phyloP scores from a whole-genome alignment of 2,329 filamentous ascomycete species.

The Colletotrichum coccodes region DNA sequence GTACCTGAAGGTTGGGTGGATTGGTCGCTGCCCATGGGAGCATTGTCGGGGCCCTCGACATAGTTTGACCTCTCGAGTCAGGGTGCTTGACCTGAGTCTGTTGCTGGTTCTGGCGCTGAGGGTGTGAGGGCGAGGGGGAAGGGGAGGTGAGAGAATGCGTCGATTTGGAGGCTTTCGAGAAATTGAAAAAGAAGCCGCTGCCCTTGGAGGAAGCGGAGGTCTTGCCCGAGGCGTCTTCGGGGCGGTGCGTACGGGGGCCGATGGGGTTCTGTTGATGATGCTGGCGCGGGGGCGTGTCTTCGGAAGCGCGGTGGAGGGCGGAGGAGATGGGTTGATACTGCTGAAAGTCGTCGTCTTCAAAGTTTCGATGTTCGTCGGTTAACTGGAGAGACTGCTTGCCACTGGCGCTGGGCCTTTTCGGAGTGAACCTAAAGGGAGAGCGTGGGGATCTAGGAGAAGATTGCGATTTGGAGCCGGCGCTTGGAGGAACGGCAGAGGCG shows the following conservation, averaged over 20 bases:
- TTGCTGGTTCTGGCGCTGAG: constrained; percentile 32
- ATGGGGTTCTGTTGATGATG: constrained; percentile 38
- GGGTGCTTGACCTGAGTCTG: constrained; percentile 41
- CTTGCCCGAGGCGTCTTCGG: constrained; percentile 45
- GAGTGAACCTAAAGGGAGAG: constrained; percentile 57
- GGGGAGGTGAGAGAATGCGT: constrained; percentile 44
- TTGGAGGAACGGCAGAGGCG: constrained; percentile 42
- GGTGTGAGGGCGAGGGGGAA: constrained; percentile 35
- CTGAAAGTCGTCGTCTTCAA: constrained; percentile 35
- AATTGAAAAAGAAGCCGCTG: constrained; percentile 61
- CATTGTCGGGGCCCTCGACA: constrained; percentile 49
- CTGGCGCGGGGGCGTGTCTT: constrained; percentile 35
- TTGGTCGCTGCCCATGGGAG: constrained; percentile 33
- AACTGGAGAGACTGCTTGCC: constrained; percentile 30
- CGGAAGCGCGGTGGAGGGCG: constrained; percentile 37
- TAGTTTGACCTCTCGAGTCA: constrained; percentile 49
- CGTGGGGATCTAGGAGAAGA: constrained; percentile 55
- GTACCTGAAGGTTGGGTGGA: constrained; percentile 35
- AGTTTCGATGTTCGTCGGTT: constrained; percentile 33
- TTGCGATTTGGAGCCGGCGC: constrained; percentile 49
- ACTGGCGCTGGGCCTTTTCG: constrained; percentile 41
- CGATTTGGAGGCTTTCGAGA: constrained; percentile 58
- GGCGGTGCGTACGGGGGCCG: constrained; percentile 38
- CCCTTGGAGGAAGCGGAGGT: constrained; percentile 45
- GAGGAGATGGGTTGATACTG: constrained; percentile 42